These are phyloP conservation scores for Neurospora sp. DNA, from an alignment of 495 filamentous ascomycete genomes.

Conservation along the genomic window DNA sequence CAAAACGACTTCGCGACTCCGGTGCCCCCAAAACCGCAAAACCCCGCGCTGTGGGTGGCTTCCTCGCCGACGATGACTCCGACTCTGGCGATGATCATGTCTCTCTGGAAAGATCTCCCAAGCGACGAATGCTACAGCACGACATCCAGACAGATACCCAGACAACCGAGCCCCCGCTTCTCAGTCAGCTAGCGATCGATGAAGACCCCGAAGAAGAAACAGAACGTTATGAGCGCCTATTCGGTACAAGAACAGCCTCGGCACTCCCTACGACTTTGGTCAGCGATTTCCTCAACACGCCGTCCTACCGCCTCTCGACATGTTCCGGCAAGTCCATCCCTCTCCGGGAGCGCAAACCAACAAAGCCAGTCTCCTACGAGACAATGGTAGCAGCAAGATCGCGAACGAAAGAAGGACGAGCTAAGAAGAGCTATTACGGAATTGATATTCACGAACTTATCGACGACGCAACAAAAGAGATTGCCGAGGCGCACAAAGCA, in stretches of 20 bases:
- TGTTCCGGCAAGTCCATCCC: conserved; percentile 55
- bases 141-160: conserved; percentile 1
- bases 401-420: conserved; percentile 54
- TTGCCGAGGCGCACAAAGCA: conserved; percentile 21
- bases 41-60: conserved; percentile 29
- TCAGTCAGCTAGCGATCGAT: conserved; percentile 9
- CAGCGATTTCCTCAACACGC: conserved; percentile 4
- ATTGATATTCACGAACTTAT: conserved; percentile 79
- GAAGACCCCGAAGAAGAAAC: conserved; percentile 14
- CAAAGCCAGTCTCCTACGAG: conserved; percentile 49
- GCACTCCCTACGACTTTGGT: conserved; percentile 1
- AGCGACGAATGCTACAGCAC: conserved; percentile 25
- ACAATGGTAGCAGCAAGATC: conserved; percentile 61
- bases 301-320: conserved; percentile 44
- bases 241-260: conserved; percentile 1
- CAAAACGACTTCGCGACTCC: conserved; percentile 27
- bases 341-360: conserved; percentile 42
- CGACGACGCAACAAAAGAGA: conserved; percentile 50
- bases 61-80: conserved; percentile 39
- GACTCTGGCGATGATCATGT: conserved; percentile 27
- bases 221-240: conserved; percentile 20
- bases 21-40: conserved; percentile 9
- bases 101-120: conserved; percentile 23
- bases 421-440: conserved; percentile 81
- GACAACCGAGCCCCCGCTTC: not conserved